A percentile compares a stretch with the other conserved stretches of the same genome.
Evolutionary conservation across 2,329 filamentous ascomycete genomes (phyloP).

Genomic region (Aspergillus sp.): DNA sequence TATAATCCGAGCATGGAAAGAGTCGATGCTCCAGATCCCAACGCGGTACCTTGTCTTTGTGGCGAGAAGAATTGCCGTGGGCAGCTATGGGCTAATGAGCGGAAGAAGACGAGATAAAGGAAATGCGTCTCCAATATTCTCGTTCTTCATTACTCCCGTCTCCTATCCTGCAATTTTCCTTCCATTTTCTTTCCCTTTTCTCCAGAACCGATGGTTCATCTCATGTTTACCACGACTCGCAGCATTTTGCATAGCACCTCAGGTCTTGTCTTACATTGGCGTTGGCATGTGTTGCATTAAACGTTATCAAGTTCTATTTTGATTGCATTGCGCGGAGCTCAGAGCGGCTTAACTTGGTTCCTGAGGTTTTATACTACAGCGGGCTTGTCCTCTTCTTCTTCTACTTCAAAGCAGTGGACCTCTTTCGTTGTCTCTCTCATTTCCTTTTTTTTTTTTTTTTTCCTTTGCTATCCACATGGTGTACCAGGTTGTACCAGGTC

Average conservation of each 20-base stretch:
- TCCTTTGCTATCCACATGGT: neutral
- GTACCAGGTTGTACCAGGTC: too few relatives aligned
- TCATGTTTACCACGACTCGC: neutral
- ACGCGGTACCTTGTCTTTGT: slow-evolving; percentile 45
- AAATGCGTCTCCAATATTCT: neutral
- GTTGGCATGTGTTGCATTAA: too few relatives aligned
- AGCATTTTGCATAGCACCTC: neutral
- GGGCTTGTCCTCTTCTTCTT: neutral
- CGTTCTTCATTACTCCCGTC: neutral
- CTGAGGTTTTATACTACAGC: neutral
- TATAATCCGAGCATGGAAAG: slow-evolving; percentile 41
- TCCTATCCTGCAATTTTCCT: neutral
- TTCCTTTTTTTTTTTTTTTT: neutral
- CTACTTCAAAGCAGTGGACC: too few relatives aligned
- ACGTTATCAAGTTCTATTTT: too few relatives aligned
- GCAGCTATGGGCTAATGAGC: slow-evolving; percentile 44
- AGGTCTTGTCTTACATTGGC: too few relatives aligned
- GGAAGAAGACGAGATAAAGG: slow-evolving; percentile 28
- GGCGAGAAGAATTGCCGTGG: slow-evolving; percentile 45
- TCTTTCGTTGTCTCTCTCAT: neutral
- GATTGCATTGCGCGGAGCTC: too few relatives aligned
- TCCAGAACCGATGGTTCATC: too few relatives aligned
- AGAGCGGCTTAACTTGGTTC: neutral
- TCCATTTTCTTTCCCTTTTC: neutral
- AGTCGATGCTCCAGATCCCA: slow-evolving; percentile 32